A percentile compares a stretch with the other conserved stretches of the same genome.
Conservation (phyloP, 352 stramenopile genomes). For the Globisporangium nodosum region DNA sequence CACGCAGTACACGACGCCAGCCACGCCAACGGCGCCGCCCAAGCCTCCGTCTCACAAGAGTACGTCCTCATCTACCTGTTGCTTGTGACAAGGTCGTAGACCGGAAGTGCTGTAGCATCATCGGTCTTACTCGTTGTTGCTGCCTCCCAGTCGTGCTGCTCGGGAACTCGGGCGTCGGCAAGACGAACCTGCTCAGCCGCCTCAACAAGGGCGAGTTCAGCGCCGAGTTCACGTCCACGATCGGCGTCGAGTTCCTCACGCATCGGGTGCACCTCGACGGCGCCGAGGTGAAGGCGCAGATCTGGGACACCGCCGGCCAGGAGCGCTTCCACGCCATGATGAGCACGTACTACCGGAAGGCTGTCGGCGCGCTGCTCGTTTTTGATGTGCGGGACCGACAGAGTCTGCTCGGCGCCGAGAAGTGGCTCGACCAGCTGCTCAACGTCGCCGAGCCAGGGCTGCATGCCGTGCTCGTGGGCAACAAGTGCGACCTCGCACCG, state of each 20-base stretch:
- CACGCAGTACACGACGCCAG: constrained; percentile 7
- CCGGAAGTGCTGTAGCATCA: neutral
- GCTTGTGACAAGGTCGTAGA: neutral
- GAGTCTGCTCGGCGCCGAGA: constrained; percentile 50
- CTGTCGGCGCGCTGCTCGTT: constrained; percentile 67
- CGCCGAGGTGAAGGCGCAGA: constrained; percentile 76
- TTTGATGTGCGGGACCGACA: constrained; percentile 62
- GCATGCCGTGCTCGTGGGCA: constrained; percentile 61
- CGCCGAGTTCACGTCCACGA: constrained; percentile 77
- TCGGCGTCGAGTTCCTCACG: constrained; percentile 87
- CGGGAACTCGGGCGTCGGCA: constrained; percentile 81
- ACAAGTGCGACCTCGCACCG: constrained; percentile 59
- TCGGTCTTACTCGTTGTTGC: constrained; percentile 2
- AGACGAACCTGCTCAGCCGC: constrained; percentile 79
- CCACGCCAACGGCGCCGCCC: constrained; percentile 23
- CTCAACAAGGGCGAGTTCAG: constrained; percentile 83
- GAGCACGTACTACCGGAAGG: constrained; percentile 86
- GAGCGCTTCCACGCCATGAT: constrained; percentile 88
- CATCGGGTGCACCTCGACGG: constrained; percentile 68
- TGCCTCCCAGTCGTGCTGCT: constrained; percentile 63
- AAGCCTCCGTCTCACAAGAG: constrained; percentile 65
- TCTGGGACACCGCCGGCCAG: constrained; percentile 86
- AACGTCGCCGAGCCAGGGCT: constrained; percentile 68
- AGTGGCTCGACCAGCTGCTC: constrained; percentile 69
- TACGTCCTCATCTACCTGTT: constrained; percentile 14